Percentiles rank a stretch among this genome's conserved stretches.
Evolutionary conservation across 2,329 filamentous ascomycete species (phyloP).

Genomic region (Septoria linicola): DNA sequence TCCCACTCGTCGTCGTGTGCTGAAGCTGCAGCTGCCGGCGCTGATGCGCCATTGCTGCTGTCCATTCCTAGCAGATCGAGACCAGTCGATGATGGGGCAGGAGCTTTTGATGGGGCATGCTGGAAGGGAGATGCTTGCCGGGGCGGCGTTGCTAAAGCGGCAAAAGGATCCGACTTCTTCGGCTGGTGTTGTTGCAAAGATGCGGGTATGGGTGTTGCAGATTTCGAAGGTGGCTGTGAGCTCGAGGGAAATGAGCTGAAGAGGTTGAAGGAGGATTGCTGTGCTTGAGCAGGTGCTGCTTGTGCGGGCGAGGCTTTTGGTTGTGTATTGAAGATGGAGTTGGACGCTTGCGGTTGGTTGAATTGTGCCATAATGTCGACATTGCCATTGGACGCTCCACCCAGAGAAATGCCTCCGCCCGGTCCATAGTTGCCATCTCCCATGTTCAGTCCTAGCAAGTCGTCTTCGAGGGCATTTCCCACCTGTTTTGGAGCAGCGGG

Average conservation of each 20-base stretch:
- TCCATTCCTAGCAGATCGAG: conserved; percentile 34
- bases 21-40: conserved; percentile 42
- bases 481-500: conserved; percentile 47
- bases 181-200: conserved; percentile 28
- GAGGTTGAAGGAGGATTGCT: conserved; percentile 56
- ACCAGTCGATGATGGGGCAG: conserved; percentile 31
- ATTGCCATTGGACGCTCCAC: conserved; percentile 39
- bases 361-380: conserved; percentile 39
- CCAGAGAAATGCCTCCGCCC: conserved; percentile 79
- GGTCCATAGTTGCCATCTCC: conserved; percentile 68
- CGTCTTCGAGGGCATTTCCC: conserved; percentile 75
- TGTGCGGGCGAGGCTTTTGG: conserved; percentile 22
- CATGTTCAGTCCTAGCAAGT: conserved; percentile 84
- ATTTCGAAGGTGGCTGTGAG: conserved; percentile 45
- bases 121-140: conserved; percentile 53
- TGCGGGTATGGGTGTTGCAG: conserved; percentile 49
- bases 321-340: conserved; percentile 34
- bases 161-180: conserved; percentile 59
- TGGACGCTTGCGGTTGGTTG: conserved; percentile 32
- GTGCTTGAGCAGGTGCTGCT: conserved; percentile 44
- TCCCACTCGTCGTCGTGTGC: conserved; percentile 81
- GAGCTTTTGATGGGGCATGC: conserved; percentile 44
- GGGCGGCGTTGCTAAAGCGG: conserved; percentile 55
- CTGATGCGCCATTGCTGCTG: conserved; percentile 38
- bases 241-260: conserved; percentile 47